Evolutionary conservation across 495 filamentous ascomycete genomes (phyloP).

Genomic region (Amniculicola lignicola): DNA sequence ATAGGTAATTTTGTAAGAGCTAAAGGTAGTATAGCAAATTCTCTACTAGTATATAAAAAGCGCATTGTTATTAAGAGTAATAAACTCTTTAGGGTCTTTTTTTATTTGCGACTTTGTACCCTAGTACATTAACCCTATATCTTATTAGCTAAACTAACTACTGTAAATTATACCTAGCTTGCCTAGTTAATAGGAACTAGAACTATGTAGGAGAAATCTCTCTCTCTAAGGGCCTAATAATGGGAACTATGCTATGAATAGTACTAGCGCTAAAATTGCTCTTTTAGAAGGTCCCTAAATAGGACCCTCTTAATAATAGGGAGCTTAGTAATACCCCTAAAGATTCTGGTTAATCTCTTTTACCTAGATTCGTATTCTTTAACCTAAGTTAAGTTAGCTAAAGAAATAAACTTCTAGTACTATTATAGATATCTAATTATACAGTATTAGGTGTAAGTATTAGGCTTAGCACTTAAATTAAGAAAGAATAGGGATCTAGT

Average conservation of each 20-base stretch:
- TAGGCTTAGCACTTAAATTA: constrained; percentile 9
- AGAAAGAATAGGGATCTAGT: constrained; percentile 2
- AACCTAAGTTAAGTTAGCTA: too few species aligned
- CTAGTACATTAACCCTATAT: too few species aligned
- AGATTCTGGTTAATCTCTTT: too few species aligned
- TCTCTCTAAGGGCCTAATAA: constrained; percentile 12
- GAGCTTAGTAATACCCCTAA: constrained; percentile 2
- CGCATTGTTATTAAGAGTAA: background rate
- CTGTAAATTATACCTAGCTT: too few species aligned
- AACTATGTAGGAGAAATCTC: constrained; percentile 1
- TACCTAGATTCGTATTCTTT: too few species aligned
- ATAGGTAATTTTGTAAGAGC: too few species aligned
- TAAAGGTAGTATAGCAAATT: too few species aligned
- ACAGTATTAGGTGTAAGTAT: background rate
- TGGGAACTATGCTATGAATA: constrained; percentile 19
- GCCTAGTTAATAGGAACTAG: constrained; percentile 11
- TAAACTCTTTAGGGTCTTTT: background rate
- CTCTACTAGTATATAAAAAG: too few species aligned
- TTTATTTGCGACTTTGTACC: too few species aligned
- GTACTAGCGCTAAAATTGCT: constrained; percentile 6
- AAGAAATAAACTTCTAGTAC: constrained; percentile 1
- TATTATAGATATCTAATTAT: background rate
- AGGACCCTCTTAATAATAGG: constrained; percentile 5
- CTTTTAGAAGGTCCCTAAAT: constrained; percentile 11
- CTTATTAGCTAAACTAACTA: too few species aligned